Conservation (phyloP, 2,329 filamentous ascomycete genomes). For the Byssochlamys sp. region DNA sequence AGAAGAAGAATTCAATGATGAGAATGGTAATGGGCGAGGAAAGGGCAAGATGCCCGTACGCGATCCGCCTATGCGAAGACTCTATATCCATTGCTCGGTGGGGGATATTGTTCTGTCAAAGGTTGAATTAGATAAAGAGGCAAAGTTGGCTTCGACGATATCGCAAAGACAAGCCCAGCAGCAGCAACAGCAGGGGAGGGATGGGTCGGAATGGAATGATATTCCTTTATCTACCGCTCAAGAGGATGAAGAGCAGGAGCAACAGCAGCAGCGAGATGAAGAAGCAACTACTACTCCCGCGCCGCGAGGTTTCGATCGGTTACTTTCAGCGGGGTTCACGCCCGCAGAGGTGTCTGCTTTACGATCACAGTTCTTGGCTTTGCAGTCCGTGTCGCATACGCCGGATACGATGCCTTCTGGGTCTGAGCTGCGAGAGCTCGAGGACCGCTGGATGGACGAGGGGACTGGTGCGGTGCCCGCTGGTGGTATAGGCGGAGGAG, state of each 20-base stretch:
- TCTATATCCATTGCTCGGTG: slow-evolving; percentile 91
- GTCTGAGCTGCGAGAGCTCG: slow-evolving; percentile 63
- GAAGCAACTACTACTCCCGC: slow-evolving; percentile 40
- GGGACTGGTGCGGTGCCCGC: slow-evolving; percentile 38
- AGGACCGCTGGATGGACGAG: slow-evolving; percentile 84
- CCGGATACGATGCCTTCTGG: slow-evolving; percentile 82
- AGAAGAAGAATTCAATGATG: slow-evolving; percentile 5
- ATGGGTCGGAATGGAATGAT: not conserved
- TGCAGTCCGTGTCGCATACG: slow-evolving; percentile 71
- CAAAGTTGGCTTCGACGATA: slow-evolving; percentile 25
- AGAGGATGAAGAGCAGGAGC: not conserved
- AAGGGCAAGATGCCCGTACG: slow-evolving; percentile 61
- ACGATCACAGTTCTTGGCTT: slow-evolving; percentile 76
- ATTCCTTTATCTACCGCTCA: not conserved
- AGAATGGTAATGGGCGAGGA: slow-evolving; percentile 8
- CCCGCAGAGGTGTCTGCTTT: slow-evolving; percentile 72
- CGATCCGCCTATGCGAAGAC: slow-evolving; percentile 41
- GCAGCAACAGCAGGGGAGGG: slow-evolving; percentile 4
- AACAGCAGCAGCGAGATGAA: slow-evolving; percentile 7
- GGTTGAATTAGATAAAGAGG: slow-evolving; percentile 61
- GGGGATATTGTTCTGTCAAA: slow-evolving; percentile 62
- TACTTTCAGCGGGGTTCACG: slow-evolving; percentile 73
- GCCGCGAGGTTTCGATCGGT: slow-evolving; percentile 77
- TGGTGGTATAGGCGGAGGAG: slow-evolving; percentile 25
- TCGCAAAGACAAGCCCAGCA: slow-evolving; percentile 9